Percentiles rank a stretch among this genome's conserved stretches.
phyloP scores from a whole-genome alignment of 495 filamentous ascomycete genomes.

The Tetracladium marchalianum region DNA sequence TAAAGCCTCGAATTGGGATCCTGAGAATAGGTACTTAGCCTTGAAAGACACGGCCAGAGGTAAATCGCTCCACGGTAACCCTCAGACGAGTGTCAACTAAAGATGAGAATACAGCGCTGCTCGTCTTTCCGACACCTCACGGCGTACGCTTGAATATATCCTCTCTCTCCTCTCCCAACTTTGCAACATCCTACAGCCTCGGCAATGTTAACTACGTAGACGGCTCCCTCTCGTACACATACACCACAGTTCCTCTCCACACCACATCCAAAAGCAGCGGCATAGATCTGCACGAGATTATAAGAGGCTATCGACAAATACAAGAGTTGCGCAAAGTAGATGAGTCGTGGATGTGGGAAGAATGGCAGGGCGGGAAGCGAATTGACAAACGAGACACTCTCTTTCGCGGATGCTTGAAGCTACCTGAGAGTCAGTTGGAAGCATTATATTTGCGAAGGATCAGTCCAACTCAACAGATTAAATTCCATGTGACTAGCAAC shows the following conservation, averaged over 20 bases:
- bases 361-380: slow-evolving; percentile 37
- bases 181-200: slow-evolving; percentile 83
- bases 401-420: slow-evolving; percentile 81
- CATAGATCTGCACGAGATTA: slow-evolving; percentile 53
- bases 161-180: slow-evolving; percentile 81
- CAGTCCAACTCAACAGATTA: slow-evolving; percentile 67
- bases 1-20: slow-evolving; percentile 77
- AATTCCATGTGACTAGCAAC: slow-evolving; percentile 74
- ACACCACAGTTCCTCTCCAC: slow-evolving; percentile 66
- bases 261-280: slow-evolving; percentile 42
- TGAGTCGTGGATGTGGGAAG: slow-evolving; percentile 37
- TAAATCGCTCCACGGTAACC: slow-evolving; percentile 20
- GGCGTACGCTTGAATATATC: slow-evolving; percentile 77
- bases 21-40: slow-evolving; percentile 84
- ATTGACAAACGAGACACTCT: slow-evolving; percentile 48
- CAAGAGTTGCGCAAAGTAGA: slow-evolving; percentile 41
- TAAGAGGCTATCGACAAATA: slow-evolving; percentile 60
- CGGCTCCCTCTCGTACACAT: slow-evolving; percentile 85
- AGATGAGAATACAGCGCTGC: slow-evolving; percentile 48
- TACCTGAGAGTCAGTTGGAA: slow-evolving; percentile 76
- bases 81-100: background rate
- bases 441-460: slow-evolving; percentile 78
- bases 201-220: slow-evolving; percentile 79
- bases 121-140: slow-evolving; percentile 73
- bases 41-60: slow-evolving; percentile 82